Base-by-base conservation (phyloP, 768 basidiomycete genomes). In the Serendipita sp. region DNA sequence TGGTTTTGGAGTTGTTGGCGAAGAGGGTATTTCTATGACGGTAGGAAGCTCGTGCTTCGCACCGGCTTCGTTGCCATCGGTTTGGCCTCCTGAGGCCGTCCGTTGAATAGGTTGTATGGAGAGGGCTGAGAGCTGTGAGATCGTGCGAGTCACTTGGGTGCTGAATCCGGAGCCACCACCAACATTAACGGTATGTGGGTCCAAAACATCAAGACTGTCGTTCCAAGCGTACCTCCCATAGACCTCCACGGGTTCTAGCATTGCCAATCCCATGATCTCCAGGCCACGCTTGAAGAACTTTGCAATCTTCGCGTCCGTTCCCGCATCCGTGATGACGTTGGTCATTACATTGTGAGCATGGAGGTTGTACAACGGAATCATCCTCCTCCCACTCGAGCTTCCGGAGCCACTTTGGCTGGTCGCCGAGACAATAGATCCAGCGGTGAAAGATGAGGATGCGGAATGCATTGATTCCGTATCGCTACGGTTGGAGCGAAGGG, bases 341-440 rank as follows among this genome's bases (percentile, higher is more conserved):
- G 88, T 84, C 79, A 91, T 79, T 60, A 93, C 87, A 66, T 89
- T 87, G 72, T 94, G 91, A 0, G 89, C 89, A 65, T 87, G 85
- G 23, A 94, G 79, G 70, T 91, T 92, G 74, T 92, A 91, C 2
- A 93, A 76, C 0, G 91, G 89, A 70, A 92, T 91, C 72, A 81
- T 83, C 65, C 88, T 80, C n/a, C 87, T 78, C 33, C 77, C 76
- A 10, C 73, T 64, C 18, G 75, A 72, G 0, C 70, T 46, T 29
- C 69, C 67, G 6, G 71, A 70, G 3, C 66, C 67, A 23, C 70
- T 55, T 16, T 73, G 72, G 1, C 67, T 66, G 18, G 70, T 68
- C 10, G 74, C 74, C 16, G 74, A 67, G 53, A 73, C 66, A 5
- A 79, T 78, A 1, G 37, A 62, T 45, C 27, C 78, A 71, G 37